phyloP scores from a whole-genome alignment of 768 basidiomycete species.

The Suillus plorans region DNA sequence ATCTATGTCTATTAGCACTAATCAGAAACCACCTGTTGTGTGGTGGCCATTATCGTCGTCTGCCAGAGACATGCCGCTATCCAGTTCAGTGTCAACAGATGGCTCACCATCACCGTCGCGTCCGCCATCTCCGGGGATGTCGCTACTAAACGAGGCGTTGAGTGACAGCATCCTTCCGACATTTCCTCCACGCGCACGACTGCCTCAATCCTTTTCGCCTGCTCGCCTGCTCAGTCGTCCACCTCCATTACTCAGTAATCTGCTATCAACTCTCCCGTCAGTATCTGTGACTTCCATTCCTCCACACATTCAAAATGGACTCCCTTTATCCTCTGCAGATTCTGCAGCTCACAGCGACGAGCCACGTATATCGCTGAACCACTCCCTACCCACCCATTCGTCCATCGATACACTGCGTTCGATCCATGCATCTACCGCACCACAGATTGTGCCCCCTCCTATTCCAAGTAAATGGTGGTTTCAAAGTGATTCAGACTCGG shows the following conservation, averaged over 20 bases:
- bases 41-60: constrained; percentile 5
- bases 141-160: constrained; percentile 46
- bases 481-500: constrained; percentile 35
- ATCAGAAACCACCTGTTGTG: constrained; percentile 5
- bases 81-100: not conserved
- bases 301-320: constrained; percentile 8
- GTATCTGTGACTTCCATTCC: constrained; percentile 49
- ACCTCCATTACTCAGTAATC: constrained; percentile 52
- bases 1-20: not conserved
- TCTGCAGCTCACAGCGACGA: constrained; percentile 18
- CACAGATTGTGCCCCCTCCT: constrained; percentile 24
- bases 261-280: constrained; percentile 64
- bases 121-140: constrained; percentile 41
- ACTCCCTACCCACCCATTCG: constrained; percentile 42
- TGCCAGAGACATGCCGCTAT: not conserved
- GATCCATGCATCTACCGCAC: constrained; percentile 30
- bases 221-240: constrained; percentile 38
- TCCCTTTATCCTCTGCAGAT: constrained; percentile 11
- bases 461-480: constrained; percentile 49
- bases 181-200: constrained; percentile 43
- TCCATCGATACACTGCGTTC: constrained; percentile 63
- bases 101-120: constrained; percentile 12
- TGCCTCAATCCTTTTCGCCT: constrained; percentile 36
- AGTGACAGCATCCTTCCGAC: constrained; percentile 39
- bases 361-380: constrained; percentile 27